These are phyloP conservation scores for Neoboletus magnificus DNA, from an alignment of 768 basidiomycete genomes.

Conservation along the genomic window DNA sequence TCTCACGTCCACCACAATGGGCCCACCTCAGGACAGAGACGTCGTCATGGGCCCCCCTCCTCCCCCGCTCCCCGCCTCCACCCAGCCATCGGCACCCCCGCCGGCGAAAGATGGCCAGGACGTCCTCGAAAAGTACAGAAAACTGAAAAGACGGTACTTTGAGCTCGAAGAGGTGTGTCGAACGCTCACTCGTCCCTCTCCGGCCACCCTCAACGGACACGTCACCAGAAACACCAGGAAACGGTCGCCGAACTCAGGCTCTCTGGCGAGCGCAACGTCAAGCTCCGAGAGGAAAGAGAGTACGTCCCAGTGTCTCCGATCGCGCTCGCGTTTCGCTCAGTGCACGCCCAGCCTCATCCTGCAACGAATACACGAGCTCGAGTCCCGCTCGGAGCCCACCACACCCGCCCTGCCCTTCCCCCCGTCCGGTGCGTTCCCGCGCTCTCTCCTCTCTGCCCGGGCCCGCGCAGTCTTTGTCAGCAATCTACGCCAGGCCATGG, in stretches of 20 bases:
- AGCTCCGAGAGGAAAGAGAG: slow-evolving; percentile 62
- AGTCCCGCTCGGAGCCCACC: slow-evolving; percentile 38
- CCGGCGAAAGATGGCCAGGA: slow-evolving; percentile 42
- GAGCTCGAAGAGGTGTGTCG: slow-evolving; percentile 67
- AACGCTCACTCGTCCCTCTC: neutral
- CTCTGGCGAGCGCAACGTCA: slow-evolving; percentile 62
- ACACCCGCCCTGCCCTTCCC: slow-evolving; percentile 34
- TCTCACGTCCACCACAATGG: slow-evolving; percentile 36
- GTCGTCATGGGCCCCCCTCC: slow-evolving; percentile 51
- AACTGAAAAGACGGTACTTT: slow-evolving; percentile 61
- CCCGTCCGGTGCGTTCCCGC: slow-evolving; percentile 47
- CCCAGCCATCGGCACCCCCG: slow-evolving; percentile 28
- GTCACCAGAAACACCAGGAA: slow-evolving; percentile 56
- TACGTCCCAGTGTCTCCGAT: slow-evolving; percentile 32
- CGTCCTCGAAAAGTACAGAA: slow-evolving; percentile 58
- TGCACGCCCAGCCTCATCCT: slow-evolving; percentile 44
- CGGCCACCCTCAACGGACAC: neutral
- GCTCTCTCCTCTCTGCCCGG: slow-evolving; percentile 41
- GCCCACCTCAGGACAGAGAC: slow-evolving; percentile 45
- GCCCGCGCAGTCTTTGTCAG: slow-evolving; percentile 43
- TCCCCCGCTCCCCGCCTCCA: slow-evolving; percentile 31
- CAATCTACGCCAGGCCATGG: slow-evolving; percentile 48
- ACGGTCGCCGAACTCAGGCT: slow-evolving; percentile 51
- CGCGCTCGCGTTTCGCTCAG: neutral
- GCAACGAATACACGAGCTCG: slow-evolving; percentile 61